These are phyloP conservation scores for Neurospora sublineolata DNA, from an alignment of 495 filamentous ascomycete species.

Conservation along the genomic window DNA sequence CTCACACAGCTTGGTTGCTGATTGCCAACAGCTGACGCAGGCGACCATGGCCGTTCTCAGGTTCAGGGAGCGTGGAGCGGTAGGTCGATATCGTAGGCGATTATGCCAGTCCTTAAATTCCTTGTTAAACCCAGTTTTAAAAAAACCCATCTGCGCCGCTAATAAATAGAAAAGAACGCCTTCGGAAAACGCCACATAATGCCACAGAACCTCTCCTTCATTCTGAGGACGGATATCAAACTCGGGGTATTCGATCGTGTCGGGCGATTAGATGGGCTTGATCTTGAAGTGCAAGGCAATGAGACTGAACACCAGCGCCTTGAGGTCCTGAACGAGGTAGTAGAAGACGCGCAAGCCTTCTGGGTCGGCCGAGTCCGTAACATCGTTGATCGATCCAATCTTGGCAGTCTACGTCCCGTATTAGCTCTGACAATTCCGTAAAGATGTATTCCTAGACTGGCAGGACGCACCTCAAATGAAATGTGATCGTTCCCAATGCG, in stretches of 20 bases:
- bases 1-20: background rate
- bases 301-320: conserved; percentile 91
- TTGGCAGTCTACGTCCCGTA: conserved; percentile 68
- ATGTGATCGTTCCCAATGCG: conserved; percentile 91
- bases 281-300: conserved; percentile 98
- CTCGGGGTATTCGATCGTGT: background rate
- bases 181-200: background rate
- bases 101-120: background rate
- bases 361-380: conserved; percentile 89
- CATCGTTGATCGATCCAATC: conserved; percentile 93
- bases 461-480: conserved; percentile 70
- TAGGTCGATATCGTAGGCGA: background rate
- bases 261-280: conserved; percentile 58
- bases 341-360: conserved; percentile 98
- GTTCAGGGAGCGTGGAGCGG: background rate
- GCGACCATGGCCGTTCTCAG: background rate
- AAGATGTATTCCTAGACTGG: background rate
- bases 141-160: background rate
- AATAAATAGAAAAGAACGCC: background rate
- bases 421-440: conserved; percentile 12
- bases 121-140: background rate
- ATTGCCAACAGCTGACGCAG: background rate
- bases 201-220: background rate
- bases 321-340: conserved; percentile 96
- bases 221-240: conserved; percentile 5